Conservation (phyloP, 2,329 filamentous ascomycete species). For the Penicillium freii region DNA sequence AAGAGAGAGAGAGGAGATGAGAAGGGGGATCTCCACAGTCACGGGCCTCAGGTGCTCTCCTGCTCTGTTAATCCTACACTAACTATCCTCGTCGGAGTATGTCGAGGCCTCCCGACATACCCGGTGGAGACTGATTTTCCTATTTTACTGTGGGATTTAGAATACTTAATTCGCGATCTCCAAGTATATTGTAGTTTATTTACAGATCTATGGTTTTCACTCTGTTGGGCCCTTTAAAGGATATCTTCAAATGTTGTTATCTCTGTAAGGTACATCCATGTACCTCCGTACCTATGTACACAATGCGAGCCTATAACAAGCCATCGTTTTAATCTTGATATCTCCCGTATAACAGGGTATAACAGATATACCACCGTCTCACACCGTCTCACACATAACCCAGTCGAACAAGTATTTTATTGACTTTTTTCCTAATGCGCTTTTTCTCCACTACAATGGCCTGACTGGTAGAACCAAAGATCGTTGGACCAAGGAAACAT, state of each 20-base stretch:
- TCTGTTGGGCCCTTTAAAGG: neutral
- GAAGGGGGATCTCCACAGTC: constrained; percentile 18
- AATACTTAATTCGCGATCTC: neutral
- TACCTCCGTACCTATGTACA: neutral
- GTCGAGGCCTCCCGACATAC: constrained; percentile 19
- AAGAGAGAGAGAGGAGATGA: constrained; percentile 12
- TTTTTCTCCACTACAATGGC: neutral
- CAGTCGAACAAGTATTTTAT: neutral
- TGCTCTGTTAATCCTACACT: neutral
- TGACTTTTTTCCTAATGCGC: constrained; percentile 6
- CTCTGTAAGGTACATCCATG: neutral
- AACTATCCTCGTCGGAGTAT: constrained; percentile 14
- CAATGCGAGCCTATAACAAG: neutral
- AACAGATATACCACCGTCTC: neutral
- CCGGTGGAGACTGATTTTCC: constrained; percentile 20
- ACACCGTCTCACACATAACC: neutral
- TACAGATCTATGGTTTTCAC: neutral
- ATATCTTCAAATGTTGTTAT: neutral
- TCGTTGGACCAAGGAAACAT: neutral
- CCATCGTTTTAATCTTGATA: neutral
- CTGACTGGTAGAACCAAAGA: neutral
- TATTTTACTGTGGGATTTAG: constrained; percentile 8
- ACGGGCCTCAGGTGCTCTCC: constrained; percentile 8
- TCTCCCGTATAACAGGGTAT: neutral
- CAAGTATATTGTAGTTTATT: neutral